Conservation (phyloP, 169 alveolate genomes). For the Plasmodium sp. region DNA sequence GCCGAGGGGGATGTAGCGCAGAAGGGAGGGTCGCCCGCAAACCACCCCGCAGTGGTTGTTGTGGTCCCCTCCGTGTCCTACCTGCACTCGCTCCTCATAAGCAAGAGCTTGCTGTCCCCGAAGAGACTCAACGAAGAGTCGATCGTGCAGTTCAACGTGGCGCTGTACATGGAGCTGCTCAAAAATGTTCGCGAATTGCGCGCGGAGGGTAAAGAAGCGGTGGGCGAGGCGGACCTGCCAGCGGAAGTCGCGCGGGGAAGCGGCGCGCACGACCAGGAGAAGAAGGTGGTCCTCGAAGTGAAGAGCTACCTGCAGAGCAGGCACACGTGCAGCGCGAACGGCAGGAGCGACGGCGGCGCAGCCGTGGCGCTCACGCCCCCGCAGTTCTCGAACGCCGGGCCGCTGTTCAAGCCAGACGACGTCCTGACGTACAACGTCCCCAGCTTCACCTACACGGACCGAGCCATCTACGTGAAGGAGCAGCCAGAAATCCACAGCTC, state of each 20-base stretch:
- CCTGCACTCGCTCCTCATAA: not conserved
- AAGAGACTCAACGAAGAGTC: not conserved
- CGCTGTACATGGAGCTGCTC: not conserved
- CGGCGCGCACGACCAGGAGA: not conserved
- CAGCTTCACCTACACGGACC: conserved; percentile 32
- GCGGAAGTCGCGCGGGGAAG: not conserved
- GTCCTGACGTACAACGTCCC: conserved; percentile 9
- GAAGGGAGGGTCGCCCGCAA: no score
- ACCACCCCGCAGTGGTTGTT: not conserved
- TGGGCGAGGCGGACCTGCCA: not conserved
- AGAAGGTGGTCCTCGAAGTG: not conserved
- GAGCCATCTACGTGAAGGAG: conserved; percentile 16
- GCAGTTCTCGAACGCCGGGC: not conserved
- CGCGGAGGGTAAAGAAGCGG: not conserved
- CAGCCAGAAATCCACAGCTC: conserved; percentile 5
- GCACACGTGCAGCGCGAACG: not conserved
- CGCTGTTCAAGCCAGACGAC: not conserved
- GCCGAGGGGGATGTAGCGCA: not conserved
- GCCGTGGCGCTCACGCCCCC: not conserved
- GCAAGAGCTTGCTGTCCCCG: not conserved
- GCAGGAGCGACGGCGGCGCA: not conserved
- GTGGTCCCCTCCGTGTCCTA: not conserved
- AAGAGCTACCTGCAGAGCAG: not conserved
- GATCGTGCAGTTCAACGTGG: not conserved
- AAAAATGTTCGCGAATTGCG: not conserved